phyloP scores from a whole-genome alignment of 192 early-diverging fungal genomes.

The Pilaira anomala region DNA sequence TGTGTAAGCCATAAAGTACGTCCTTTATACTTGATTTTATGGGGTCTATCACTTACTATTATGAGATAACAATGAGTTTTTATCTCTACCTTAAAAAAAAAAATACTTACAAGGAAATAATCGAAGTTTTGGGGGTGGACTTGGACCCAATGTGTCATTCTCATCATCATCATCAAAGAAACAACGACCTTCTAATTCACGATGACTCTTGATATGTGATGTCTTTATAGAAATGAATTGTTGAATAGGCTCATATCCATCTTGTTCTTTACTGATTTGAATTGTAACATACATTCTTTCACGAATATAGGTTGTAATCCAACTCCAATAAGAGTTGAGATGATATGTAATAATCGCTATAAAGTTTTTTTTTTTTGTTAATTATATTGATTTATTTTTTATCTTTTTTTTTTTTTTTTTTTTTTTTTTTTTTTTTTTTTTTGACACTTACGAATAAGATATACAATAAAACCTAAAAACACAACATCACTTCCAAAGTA shows the following conservation, averaged over 20 bases:
- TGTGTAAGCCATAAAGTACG: constrained; percentile 1
- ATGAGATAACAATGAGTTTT: neutral
- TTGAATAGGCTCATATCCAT: constrained; percentile 14
- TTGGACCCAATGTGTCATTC: neutral
- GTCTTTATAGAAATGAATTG: constrained; percentile 4
- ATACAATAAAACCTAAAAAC: constrained; percentile 20
- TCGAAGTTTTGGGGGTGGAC: constrained; percentile 8
- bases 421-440: no score
- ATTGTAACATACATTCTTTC: constrained; percentile 21
- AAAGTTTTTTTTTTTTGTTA: no score
- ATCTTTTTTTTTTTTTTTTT: no score
- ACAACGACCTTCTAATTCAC: constrained; percentile 6
- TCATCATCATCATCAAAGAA: constrained; percentile 1
- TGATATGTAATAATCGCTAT: neutral
- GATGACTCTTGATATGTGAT: neutral
- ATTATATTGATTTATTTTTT: no score
- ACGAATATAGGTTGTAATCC: no score
- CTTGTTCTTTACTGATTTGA: constrained; percentile 10
- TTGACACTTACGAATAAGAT: constrained; percentile 29
- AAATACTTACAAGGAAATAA: constrained; percentile 24
- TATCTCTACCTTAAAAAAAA: neutral
- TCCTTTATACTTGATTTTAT: constrained; percentile 20
- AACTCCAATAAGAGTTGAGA: no score
- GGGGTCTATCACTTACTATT: constrained; percentile 1
- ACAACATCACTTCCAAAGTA: constrained; percentile 27